Evolutionary conservation across 768 basidiomycete genomes (phyloP), one percentile per base, ranked within the genome.

Genomic region (Infundibulicybe gibba): DNA sequence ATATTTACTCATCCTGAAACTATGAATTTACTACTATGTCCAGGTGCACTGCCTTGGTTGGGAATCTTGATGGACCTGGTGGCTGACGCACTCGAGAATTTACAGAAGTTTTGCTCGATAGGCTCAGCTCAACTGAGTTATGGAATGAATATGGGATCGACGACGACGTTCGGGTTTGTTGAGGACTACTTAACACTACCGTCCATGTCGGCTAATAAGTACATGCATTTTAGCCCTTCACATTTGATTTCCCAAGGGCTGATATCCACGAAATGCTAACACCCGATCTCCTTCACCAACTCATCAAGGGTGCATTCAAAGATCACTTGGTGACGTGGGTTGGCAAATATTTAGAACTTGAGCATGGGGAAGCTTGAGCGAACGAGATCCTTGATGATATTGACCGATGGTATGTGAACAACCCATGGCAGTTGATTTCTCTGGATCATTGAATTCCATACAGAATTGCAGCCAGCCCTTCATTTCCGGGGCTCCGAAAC

Each of bases 241-340:
- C 56, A n/a, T 19, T 44, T 31, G 19, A 49, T 14, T 61, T 62
- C 34, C 61, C 61, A 5, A 48, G 55, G 16, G 62, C 62, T 3
- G 56, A 64, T 44, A 63, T 64, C 34, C 55, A 64, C 44, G 58
- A 63, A 40, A 48, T 63, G 6, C 20, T 64, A 1, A 32, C 57
- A 2, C 58, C 62, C 3, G 60, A 64, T 48, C 49, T 64, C 1
- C 51, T 65, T 1, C 64, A 68, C 48, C 64, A 67, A 51, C 17
- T 68, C 15, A 65, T 68, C 48, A 66, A 66, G 40, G 62, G 65
- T 10, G 55, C 52, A 6, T 68, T 67, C 54, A 69, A 67, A 45
- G 67, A 67, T 37, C 67, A 66, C 40, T 47, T 69, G 9, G 65
- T 67, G 5, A 31, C 34, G 9, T 69, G 64, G 66, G 54, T 61